A percentile compares a stretch with the other conserved stretches of the same genome.
These are phyloP conservation scores for Penicillium sp. DNA, from an alignment of 2,329 filamentous ascomycete genomes.

Conservation along the genomic window DNA sequence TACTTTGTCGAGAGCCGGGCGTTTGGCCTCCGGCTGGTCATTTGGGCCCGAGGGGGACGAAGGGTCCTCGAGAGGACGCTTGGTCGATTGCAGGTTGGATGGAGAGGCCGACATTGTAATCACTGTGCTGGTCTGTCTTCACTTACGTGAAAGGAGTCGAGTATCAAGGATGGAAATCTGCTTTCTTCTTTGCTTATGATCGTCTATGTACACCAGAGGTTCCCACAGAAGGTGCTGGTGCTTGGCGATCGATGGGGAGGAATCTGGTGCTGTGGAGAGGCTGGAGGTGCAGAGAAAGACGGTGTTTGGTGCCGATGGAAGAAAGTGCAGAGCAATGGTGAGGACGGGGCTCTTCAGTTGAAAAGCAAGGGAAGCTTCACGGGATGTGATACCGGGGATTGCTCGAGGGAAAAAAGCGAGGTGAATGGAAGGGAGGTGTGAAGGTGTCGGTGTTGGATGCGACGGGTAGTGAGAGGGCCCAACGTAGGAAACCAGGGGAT, in stretches of 20 bases:
- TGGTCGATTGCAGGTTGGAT: slow-evolving; percentile 56
- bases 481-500: slow-evolving; percentile 21
- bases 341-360: slow-evolving; percentile 16
- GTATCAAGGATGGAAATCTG: slow-evolving; percentile 48
- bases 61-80: slow-evolving; percentile 94
- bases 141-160: slow-evolving; percentile 52
- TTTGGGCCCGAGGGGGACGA: slow-evolving; percentile 89
- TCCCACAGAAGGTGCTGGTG: slow-evolving; percentile 95
- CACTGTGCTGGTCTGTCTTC: slow-evolving; percentile 35
- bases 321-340: slow-evolving; percentile 29
- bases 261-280: slow-evolving; percentile 41
- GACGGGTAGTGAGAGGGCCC: slow-evolving; percentile 20
- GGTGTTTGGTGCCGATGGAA: slow-evolving; percentile 36
- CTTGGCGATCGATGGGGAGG: slow-evolving; percentile 47
- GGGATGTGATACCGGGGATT: slow-evolving; percentile 13
- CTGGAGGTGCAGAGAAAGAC: slow-evolving; percentile 35
- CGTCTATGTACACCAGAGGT: slow-evolving; percentile 80
- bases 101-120: slow-evolving; percentile 71
- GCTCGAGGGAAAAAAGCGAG: slow-evolving; percentile 16
- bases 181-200: slow-evolving; percentile 56
- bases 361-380: slow-evolving; percentile 23
- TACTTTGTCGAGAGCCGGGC: slow-evolving; percentile 91
- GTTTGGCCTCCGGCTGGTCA: slow-evolving; percentile 96
- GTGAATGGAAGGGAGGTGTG: slow-evolving; percentile 11
- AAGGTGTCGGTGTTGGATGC: slow-evolving; percentile 19